Evolutionary conservation across 768 basidiomycete genomes (phyloP).

Genomic region (Lyophyllum decastes): DNA sequence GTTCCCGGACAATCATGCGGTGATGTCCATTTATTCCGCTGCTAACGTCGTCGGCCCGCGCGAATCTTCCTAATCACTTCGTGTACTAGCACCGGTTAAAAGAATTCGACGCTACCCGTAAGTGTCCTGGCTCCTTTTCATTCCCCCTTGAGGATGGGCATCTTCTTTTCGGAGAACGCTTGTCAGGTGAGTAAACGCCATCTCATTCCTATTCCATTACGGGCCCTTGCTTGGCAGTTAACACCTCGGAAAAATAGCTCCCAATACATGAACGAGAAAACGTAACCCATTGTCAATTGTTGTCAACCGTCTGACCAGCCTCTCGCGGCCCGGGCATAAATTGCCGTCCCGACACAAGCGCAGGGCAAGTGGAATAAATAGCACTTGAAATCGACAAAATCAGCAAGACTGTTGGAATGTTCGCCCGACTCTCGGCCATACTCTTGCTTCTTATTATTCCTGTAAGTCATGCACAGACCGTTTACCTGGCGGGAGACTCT

Average conservation of each 20-base stretch:
- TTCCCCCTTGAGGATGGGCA: not conserved
- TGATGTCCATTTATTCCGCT: not conserved
- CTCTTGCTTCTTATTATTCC: constrained; percentile 9
- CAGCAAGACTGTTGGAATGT: not conserved
- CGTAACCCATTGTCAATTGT: not conserved
- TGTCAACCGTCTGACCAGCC: not conserved
- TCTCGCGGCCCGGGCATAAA: not conserved
- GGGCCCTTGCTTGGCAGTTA: not conserved
- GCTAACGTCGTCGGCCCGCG: not conserved
- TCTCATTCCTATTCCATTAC: not conserved
- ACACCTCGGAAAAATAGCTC: not conserved
- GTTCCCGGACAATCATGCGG: not conserved
- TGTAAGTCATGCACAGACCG: constrained; percentile 31
- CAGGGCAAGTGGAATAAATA: not conserved
- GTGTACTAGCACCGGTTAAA: not conserved
- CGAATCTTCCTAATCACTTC: not conserved
- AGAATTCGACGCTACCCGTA: not conserved
- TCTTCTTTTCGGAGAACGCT: not conserved
- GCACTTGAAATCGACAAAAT: not conserved
- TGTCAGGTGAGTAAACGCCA: not conserved
- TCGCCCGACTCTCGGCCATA: constrained; percentile 10
- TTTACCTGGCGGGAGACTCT: constrained; percentile 46
- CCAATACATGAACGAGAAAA: not conserved
- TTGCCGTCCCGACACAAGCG: not conserved
- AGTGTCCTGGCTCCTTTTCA: not conserved